Base-by-base conservation (phyloP, 2,329 filamentous ascomycete species). In the Botrytis porri region DNA sequence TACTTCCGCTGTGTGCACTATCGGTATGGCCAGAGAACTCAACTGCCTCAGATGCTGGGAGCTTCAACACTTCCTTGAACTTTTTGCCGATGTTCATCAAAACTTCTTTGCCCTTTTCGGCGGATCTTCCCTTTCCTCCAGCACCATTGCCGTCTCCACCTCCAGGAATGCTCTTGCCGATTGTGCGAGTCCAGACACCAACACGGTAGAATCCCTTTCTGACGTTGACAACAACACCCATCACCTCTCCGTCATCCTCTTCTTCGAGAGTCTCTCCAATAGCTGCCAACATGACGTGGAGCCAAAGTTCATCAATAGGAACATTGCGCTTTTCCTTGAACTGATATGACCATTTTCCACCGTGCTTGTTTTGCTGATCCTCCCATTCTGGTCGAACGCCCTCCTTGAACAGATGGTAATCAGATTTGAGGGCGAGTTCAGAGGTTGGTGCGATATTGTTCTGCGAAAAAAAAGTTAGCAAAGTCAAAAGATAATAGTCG, bases 361-460 rank as follows among this genome's bases (percentile, higher is more conserved):
- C 96, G 83, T 98, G 94, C 89, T 98, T 99, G 87, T 99, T 99
- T 86, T 98, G 94, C 39, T 90, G 88, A 82, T 99, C 96, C 84
- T 99, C 96, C 96, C 96, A 99, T 85, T 99, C 97, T 51, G 96
- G 96, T 76, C 96, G 93, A 76, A 99, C 93, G 77, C 95, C 95
- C 80, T 92, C 92, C 88, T 99, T 99, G 92, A 99, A 99, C 62
- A 99, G 92, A 82, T 99, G 97, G 86, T 99, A 99, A 84, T 99
- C 96, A 81, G 96, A 97, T 87, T 99, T 99, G 81, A 97, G 90
- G 62, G 95, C 93, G 61, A 99, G 91, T 80, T 98, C 94, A 79
- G 95, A 98, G 79, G 97, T 95, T 61, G 95, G 92, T 69, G 95
- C 94, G 83, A 99, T 98, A 84, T 99, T 99, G 88, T 99, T 99